Conservation (phyloP, 2,329 filamentous ascomycete species). For the Colletotrichum godetiae region DNA sequence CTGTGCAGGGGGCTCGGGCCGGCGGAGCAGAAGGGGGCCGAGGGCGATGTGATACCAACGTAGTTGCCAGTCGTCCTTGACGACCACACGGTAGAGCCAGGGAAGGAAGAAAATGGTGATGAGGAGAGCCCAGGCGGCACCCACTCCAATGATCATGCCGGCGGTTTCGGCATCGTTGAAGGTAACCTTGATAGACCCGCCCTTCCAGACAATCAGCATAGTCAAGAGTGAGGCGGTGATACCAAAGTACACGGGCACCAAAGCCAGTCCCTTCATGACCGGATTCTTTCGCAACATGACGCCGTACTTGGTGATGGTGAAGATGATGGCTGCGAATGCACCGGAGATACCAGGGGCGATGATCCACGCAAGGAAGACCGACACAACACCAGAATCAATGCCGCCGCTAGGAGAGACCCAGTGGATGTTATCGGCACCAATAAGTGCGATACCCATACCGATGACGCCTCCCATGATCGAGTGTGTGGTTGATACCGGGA, state of each 20-base stretch:
- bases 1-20: slow-evolving; percentile 46
- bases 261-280: slow-evolving; percentile 51
- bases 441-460: slow-evolving; percentile 56
- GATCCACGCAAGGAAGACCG: slow-evolving; percentile 59
- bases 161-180: slow-evolving; percentile 48
- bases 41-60: slow-evolving; percentile 61
- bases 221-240: slow-evolving; percentile 54
- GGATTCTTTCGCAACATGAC: slow-evolving; percentile 56
- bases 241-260: slow-evolving; percentile 68
- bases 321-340: slow-evolving; percentile 55
- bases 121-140: slow-evolving; percentile 56
- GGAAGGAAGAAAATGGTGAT: slow-evolving; percentile 62
- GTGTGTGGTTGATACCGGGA: slow-evolving; percentile 58
- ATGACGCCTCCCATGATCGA: slow-evolving; percentile 57
- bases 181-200: slow-evolving; percentile 32
- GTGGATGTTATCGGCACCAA: slow-evolving; percentile 52
- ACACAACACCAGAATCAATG: slow-evolving; percentile 52
- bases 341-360: slow-evolving; percentile 59
- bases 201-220: slow-evolving; percentile 38
- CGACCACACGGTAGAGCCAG: slow-evolving; percentile 63
- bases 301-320: slow-evolving; percentile 54
- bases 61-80: slow-evolving; percentile 67
- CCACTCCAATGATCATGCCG: slow-evolving; percentile 61
- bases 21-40: slow-evolving; percentile 59
- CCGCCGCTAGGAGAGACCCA: slow-evolving; percentile 48